phyloP scores from a whole-genome alignment of 331 rosid species.

The Ulmus americana region DNA sequence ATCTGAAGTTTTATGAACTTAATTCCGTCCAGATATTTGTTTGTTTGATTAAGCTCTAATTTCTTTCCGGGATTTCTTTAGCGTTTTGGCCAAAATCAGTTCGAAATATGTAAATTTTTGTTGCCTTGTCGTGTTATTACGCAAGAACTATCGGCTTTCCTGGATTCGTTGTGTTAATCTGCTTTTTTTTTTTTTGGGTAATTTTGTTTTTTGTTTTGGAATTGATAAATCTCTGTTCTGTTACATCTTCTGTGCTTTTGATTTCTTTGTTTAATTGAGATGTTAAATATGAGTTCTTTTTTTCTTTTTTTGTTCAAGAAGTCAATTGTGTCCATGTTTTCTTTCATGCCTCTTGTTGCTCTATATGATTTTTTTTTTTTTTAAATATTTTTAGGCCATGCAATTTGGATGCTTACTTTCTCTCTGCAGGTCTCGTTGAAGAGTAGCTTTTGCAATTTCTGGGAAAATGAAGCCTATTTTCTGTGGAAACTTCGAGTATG shows the following conservation, averaged over 20 bases:
- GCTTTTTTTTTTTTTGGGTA: background rate
- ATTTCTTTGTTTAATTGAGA: background rate
- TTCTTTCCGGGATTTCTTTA: background rate
- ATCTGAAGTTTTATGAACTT: slow-evolving; percentile 25
- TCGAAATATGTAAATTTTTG: too few species aligned
- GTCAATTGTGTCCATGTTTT: background rate
- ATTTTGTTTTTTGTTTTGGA: background rate
- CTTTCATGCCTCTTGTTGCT: too few species aligned
- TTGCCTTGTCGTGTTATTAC: too few species aligned
- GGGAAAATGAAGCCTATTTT: slow-evolving; percentile 84
- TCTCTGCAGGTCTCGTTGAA: background rate
- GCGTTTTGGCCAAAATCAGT: background rate
- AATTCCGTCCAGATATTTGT: background rate
- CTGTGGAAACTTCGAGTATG: slow-evolving; percentile 91
- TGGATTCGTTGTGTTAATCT: too few species aligned
- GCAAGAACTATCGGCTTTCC: too few species aligned
- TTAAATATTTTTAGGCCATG: background rate
- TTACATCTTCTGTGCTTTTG: background rate
- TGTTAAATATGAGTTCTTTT: background rate
- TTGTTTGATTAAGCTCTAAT: background rate
- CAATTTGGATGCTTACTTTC: background rate
- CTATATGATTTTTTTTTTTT: too few species aligned
- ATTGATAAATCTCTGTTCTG: background rate
- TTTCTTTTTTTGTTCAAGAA: background rate
- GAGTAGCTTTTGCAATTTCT: slow-evolving; percentile 22